A percentile compares a stretch with the other conserved stretches of the same genome.
Evolutionary conservation across 495 filamentous ascomycete genomes (phyloP).

Genomic region (Lophium mytilinum): DNA sequence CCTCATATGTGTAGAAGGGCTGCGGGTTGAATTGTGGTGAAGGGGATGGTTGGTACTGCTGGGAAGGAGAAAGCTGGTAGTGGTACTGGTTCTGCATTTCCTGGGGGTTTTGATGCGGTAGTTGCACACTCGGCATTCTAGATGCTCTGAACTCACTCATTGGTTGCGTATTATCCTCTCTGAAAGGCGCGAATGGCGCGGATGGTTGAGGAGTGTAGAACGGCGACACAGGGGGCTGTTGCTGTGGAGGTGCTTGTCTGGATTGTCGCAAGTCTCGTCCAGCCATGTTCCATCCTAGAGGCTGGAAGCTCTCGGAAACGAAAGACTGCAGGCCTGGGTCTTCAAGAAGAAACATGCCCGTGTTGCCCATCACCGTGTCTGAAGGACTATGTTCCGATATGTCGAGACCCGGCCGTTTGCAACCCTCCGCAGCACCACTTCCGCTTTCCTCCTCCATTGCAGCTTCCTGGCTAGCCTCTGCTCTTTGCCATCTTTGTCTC

Average conservation of each 20-base stretch:
- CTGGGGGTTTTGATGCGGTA: not conserved
- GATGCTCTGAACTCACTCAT: no score
- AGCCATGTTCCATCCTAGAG: slow-evolving; percentile 35
- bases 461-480: not conserved
- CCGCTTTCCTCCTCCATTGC: not conserved
- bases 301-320: slow-evolving; percentile 30
- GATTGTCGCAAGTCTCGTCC: not conserved
- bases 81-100: not conserved
- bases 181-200: not conserved
- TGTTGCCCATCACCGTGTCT: slow-evolving; percentile 42
- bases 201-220: no score
- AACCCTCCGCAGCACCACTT: slow-evolving; percentile 21
- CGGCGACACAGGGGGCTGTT: no score
- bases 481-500: not conserved
- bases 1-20: no score
- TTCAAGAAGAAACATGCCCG: slow-evolving; percentile 42
- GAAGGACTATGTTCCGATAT: not conserved
- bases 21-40: not conserved
- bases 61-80: not conserved
- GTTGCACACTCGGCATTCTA: not conserved
- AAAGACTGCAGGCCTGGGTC: slow-evolving; percentile 37
- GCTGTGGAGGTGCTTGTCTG: no score
- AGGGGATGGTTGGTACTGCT: not conserved
- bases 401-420: slow-evolving; percentile 12
- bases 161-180: not conserved